Conservation (phyloP, 495 filamentous ascomycete genomes). For the Aspergillus asperescens region DNA sequence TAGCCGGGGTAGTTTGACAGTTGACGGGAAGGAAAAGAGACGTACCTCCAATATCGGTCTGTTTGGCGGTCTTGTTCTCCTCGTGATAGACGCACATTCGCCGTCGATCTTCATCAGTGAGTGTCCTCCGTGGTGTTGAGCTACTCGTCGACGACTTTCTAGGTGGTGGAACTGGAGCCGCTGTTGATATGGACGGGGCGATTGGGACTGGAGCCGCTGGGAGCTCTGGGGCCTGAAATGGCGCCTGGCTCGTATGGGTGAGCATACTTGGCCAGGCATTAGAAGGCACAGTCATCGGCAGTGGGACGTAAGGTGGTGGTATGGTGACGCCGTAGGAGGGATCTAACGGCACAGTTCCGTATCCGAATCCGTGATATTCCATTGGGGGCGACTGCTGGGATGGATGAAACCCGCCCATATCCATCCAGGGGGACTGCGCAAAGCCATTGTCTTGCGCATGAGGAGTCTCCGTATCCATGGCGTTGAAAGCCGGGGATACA, state of each 20-base stretch:
- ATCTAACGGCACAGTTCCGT: constrained; percentile 39
- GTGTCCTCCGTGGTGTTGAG: constrained; percentile 74
- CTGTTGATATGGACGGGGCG: constrained; percentile 48
- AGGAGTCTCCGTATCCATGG: constrained; percentile 44
- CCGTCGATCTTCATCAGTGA: constrained; percentile 87
- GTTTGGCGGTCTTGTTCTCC: constrained; percentile 90
- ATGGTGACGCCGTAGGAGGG: constrained; percentile 40
- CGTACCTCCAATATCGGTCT: constrained; percentile 93
- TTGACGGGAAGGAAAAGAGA: background rate
- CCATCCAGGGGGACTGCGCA: constrained; percentile 49
- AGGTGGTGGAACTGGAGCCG: constrained; percentile 43
- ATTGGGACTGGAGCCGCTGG: constrained; percentile 47
- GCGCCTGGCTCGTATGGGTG: constrained; percentile 24
- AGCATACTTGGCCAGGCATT: constrained; percentile 70
- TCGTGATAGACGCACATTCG: constrained; percentile 95
- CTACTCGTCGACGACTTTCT: constrained; percentile 49
- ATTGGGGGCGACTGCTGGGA: constrained; percentile 43
- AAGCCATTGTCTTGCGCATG: constrained; percentile 44
- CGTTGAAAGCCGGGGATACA: constrained; percentile 8
- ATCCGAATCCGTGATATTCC: constrained; percentile 42
- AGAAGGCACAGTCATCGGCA: constrained; percentile 61
- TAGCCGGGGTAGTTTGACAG: constrained; percentile 16
- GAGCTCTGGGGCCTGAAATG: constrained; percentile 22
- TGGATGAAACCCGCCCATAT: constrained; percentile 42
- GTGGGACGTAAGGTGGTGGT: constrained; percentile 44